phyloP scores from a whole-genome alignment of 139 green algal genomes.

The Chlorokybus atmophyticus region DNA sequence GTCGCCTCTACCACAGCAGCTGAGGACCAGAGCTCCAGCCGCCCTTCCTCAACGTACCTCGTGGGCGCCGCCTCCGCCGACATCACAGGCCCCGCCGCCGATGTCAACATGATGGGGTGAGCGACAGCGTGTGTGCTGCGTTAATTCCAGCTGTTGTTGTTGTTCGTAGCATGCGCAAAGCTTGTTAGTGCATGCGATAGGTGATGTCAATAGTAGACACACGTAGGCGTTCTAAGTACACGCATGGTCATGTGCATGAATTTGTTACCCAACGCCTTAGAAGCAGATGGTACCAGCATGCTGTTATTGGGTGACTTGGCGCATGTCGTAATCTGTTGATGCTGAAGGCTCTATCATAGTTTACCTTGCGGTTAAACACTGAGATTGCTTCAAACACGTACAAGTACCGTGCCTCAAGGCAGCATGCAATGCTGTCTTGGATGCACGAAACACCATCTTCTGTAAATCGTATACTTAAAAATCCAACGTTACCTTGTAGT shows the following conservation, averaged over 20 bases:
- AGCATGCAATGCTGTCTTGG: not conserved
- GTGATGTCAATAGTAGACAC: not conserved
- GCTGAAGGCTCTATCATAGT: not conserved
- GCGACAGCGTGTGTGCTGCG: not conserved
- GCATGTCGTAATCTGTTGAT: not conserved
- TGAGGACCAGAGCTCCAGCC: too few relatives aligned
- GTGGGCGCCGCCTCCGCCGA: not conserved
- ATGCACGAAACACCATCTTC: not conserved
- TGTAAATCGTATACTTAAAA: not conserved
- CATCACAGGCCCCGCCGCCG: conserved; percentile 24
- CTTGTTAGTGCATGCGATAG: not conserved
- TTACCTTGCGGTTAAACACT: not conserved
- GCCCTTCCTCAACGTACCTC: not conserved
- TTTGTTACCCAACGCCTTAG: not conserved
- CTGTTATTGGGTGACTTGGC: not conserved
- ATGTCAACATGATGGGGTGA: conserved; percentile 72
- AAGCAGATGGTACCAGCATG: not conserved
- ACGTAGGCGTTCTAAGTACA: not conserved
- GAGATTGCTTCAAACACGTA: not conserved
- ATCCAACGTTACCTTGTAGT: not conserved
- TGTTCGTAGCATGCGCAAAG: not conserved
- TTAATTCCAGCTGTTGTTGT: not conserved
- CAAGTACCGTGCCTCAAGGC: not conserved
- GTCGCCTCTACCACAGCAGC: too few relatives aligned
- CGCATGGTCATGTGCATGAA: not conserved